phyloP scores from a whole-genome alignment of 2,329 filamentous ascomycete species.

The Aspergillus fischeri region DNA sequence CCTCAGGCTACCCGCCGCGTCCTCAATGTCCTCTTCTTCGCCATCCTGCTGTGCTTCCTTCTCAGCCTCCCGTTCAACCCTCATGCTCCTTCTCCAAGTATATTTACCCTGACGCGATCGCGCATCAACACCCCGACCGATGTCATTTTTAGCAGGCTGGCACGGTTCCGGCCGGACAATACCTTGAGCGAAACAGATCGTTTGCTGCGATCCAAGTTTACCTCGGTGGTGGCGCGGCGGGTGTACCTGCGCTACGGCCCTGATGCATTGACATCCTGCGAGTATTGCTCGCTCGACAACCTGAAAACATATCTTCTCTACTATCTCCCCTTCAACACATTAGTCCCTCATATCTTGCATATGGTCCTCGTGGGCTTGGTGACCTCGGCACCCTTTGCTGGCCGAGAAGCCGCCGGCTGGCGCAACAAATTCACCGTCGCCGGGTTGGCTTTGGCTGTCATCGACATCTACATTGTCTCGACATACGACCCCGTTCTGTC shows the following conservation, averaged over 20 bases:
- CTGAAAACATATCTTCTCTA: constrained; percentile 73
- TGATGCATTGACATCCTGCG: constrained; percentile 65
- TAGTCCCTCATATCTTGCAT: constrained; percentile 77
- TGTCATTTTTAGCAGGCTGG: constrained; percentile 75
- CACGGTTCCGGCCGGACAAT: constrained; percentile 36
- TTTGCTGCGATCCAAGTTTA: constrained; percentile 63
- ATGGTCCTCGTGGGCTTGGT: constrained; percentile 66
- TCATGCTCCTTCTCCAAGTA: constrained; percentile 51
- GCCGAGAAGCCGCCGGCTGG: constrained; percentile 63
- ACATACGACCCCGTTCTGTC: constrained; percentile 55
- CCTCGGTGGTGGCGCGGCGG: constrained; percentile 66
- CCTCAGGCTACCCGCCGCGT: constrained; percentile 33
- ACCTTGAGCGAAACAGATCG: constrained; percentile 54
- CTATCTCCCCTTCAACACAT: constrained; percentile 63
- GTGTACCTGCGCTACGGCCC: constrained; percentile 84
- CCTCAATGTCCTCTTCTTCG: constrained; percentile 51
- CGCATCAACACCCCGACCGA: constrained; percentile 82
- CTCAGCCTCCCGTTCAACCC: constrained; percentile 68
- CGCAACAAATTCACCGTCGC: constrained; percentile 64
- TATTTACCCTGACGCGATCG: constrained; percentile 73
- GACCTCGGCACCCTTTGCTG: constrained; percentile 66
- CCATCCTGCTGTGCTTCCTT: constrained; percentile 51
- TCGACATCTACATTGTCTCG: constrained; percentile 64
- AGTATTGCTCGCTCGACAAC: constrained; percentile 75
- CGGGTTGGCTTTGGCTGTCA: constrained; percentile 53